Conservation (phyloP, 2,329 filamentous ascomycete species). For the Microsporum canis region DNA sequence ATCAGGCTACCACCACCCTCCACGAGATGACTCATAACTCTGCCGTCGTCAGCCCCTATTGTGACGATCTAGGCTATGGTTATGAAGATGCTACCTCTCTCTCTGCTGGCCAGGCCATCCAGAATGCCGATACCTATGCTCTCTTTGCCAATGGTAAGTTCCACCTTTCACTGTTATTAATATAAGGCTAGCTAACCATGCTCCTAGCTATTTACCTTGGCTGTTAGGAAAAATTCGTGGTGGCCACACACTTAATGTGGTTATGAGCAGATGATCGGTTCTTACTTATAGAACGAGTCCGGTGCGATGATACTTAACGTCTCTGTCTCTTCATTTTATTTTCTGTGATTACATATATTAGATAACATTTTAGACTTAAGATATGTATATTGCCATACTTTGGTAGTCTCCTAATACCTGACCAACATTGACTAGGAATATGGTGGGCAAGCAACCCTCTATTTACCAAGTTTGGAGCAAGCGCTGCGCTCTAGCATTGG, state of each 20-base stretch:
- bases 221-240: neutral
- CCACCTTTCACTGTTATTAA: neutral
- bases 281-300: too few relatives aligned
- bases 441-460: too few relatives aligned
- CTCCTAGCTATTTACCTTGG: neutral
- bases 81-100: constrained; percentile 42
- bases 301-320: neutral
- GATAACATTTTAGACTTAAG: too few relatives aligned
- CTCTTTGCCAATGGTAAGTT: constrained; percentile 42
- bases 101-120: constrained; percentile 41
- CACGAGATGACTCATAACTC: constrained; percentile 55
- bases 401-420: too few relatives aligned
- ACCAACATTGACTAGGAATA: too few relatives aligned
- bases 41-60: constrained; percentile 44
- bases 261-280: too few relatives aligned
- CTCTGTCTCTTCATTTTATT: neutral
- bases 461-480: too few relatives aligned
- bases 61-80: constrained; percentile 48
- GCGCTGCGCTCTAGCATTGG: too few relatives aligned
- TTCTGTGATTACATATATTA: neutral
- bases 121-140: constrained; percentile 53
- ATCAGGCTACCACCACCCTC: constrained; percentile 53
- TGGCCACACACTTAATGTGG: neutral
- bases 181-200: neutral
- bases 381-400: too few relatives aligned